Conservation (phyloP, 2,329 filamentous ascomycete genomes). For the Beauveria bassiana region DNA sequence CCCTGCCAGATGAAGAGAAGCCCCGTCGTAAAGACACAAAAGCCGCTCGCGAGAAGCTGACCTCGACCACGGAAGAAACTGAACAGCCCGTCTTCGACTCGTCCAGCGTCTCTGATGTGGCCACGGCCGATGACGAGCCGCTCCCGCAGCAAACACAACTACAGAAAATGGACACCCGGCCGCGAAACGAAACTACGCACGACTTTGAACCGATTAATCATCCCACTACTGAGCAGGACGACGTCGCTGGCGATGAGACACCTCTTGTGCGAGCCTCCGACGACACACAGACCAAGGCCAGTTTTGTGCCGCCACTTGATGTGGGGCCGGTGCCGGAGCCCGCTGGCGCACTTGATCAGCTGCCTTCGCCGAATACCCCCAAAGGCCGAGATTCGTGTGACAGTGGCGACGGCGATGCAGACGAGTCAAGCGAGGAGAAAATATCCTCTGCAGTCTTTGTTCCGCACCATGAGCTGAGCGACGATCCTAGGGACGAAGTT, state of each 20-base stretch:
- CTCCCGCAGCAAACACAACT: background rate
- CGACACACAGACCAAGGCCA: background rate
- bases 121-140: background rate
- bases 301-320: conserved; percentile 6
- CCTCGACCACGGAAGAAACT: conserved; percentile 28
- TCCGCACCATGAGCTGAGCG: conserved; percentile 57
- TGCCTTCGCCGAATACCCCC: conserved; percentile 30
- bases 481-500: conserved; percentile 22
- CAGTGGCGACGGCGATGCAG: conserved; percentile 32
- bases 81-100: conserved; percentile 14
- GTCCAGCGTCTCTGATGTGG: conserved; percentile 5
- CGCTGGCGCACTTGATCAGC: background rate
- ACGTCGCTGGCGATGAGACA: conserved; percentile 7
- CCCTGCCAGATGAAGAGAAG: conserved; percentile 51
- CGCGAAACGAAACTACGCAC: conserved; percentile 15
- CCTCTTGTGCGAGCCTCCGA: conserved; percentile 13
- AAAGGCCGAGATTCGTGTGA: conserved; percentile 33
- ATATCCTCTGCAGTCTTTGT: conserved; percentile 81
- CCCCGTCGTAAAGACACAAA: conserved; percentile 43
- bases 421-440: conserved; percentile 70
- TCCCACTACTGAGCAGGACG: background rate
- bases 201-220: background rate
- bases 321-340: background rate
- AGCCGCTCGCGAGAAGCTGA: conserved; percentile 32
- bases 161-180: background rate